Conservation (phyloP, 495 filamentous ascomycete species). For the Gamarada debralockiae region DNA sequence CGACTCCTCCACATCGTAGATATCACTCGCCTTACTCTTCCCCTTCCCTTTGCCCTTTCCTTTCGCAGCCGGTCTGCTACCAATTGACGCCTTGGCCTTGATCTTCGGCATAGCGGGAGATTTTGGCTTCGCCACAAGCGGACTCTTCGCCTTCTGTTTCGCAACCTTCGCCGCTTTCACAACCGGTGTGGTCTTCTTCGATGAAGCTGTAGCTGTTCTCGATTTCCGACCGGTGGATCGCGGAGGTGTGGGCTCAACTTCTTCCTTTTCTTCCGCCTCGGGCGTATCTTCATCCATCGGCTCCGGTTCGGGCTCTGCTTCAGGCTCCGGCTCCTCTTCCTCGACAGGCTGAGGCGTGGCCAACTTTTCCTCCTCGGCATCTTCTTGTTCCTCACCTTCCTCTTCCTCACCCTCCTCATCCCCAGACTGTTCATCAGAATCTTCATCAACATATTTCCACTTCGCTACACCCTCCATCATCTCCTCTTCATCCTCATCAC, state of each 20-base stretch:
- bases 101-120: neutral
- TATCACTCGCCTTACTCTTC: constrained; percentile 3
- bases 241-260: constrained; percentile 5
- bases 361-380: constrained; percentile 17
- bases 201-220: neutral
- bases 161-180: neutral
- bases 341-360: constrained; percentile 25
- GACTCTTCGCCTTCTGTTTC: constrained; percentile 1
- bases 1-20: constrained; percentile 16
- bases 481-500: constrained; percentile 51
- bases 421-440: constrained; percentile 14
- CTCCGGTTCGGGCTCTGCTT: constrained; percentile 5
- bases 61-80: neutral
- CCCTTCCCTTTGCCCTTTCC: constrained; percentile 5
- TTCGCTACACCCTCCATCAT: constrained; percentile 51
- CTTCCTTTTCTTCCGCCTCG: constrained; percentile 8
- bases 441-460: constrained; percentile 43
- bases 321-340: constrained; percentile 22
- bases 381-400: constrained; percentile 13
- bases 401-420: constrained; percentile 23
- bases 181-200: neutral
- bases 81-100: neutral
- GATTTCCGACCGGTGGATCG: constrained; percentile 7
- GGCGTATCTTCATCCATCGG: neutral
- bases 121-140: neutral